A percentile compares a stretch with the other conserved stretches of the same genome.
Conservation (phyloP, 495 filamentous ascomycete species). For the Talaromyces thailandensis region DNA sequence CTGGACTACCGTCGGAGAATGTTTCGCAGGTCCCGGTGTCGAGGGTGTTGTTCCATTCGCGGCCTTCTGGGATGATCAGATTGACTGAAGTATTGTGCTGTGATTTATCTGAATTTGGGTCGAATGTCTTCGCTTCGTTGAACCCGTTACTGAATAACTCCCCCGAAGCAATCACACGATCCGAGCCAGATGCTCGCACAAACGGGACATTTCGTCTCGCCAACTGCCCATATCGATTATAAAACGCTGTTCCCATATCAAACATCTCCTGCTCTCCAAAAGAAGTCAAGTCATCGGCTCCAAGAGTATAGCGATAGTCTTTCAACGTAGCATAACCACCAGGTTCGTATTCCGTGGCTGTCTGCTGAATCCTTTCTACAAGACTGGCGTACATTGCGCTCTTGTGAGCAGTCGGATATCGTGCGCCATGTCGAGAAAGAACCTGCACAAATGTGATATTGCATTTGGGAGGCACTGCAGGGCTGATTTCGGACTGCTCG, state of each 20-base stretch:
- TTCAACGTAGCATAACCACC: constrained; percentile 51
- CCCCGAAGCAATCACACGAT: constrained; percentile 66
- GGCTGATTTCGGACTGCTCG: constrained; percentile 46
- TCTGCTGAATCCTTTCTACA: constrained; percentile 51
- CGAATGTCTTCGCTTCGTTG: constrained; percentile 42
- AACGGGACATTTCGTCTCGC: constrained; percentile 51
- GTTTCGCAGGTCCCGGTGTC: constrained; percentile 58
- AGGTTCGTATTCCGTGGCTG: constrained; percentile 44
- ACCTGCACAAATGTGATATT: constrained; percentile 68
- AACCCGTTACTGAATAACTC: constrained; percentile 66
- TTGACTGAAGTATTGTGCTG: constrained; percentile 44
- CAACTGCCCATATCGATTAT: constrained; percentile 55
- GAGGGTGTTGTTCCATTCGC: constrained; percentile 66
- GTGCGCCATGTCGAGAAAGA: constrained; percentile 75
- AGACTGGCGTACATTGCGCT: constrained; percentile 43
- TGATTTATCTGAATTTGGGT: constrained; percentile 22
- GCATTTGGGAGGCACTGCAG: constrained; percentile 51
- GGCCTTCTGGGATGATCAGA: constrained; percentile 54
- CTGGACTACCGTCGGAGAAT: constrained; percentile 44
- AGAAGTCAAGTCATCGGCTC: constrained; percentile 61
- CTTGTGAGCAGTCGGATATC: constrained; percentile 64
- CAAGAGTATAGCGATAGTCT: constrained; percentile 62
- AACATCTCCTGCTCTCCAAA: constrained; percentile 69
- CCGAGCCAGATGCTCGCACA: constrained; percentile 58
- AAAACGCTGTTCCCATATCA: constrained; percentile 66